Percentiles rank a stretch among this genome's conserved stretches.
phyloP scores from a whole-genome alignment of 2,329 filamentous ascomycete genomes.

The Drechslerella coelobrocha region DNA sequence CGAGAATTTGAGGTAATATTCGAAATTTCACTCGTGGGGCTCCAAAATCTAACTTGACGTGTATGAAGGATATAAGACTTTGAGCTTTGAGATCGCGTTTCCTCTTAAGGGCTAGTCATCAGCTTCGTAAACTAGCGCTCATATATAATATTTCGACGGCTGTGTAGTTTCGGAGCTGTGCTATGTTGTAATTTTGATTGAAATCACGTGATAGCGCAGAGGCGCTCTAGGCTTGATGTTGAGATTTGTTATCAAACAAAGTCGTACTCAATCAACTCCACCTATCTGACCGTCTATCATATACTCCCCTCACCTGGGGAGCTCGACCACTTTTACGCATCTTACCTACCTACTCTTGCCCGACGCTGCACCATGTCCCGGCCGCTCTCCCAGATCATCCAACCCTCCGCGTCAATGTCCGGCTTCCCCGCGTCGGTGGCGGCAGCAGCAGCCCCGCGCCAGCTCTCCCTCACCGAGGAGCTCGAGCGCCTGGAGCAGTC shows the following conservation, averaged over 20 bases:
- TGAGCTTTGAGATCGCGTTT: too few relatives aligned
- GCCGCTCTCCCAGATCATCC: conserved; percentile 42
- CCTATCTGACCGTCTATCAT: too few relatives aligned
- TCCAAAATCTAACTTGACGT: too few relatives aligned
- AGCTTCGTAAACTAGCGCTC: neutral
- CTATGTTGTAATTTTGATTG: conserved; percentile 4
- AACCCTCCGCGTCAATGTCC: conserved; percentile 35
- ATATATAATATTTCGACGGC: conserved; percentile 8
- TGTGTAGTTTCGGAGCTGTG: neutral
- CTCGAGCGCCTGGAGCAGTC: conserved; percentile 94
- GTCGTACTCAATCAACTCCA: too few relatives aligned
- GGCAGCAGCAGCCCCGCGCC: conserved; percentile 19
- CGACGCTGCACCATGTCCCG: conserved; percentile 20
- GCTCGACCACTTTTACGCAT: too few relatives aligned
- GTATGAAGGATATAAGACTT: too few relatives aligned
- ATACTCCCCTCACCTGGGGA: too few relatives aligned
- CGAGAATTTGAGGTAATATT: too few relatives aligned
- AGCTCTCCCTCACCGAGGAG: conserved; percentile 86
- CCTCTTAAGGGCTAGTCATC: neutral
- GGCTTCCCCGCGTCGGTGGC: conserved; percentile 18
- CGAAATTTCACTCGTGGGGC: too few relatives aligned
- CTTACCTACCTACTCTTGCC: neutral
- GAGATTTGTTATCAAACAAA: too few relatives aligned
- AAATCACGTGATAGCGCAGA: conserved; percentile 4
- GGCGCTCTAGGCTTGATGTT: too few relatives aligned